Percentiles rank a stretch among this genome's conserved stretches.
phyloP scores from a whole-genome alignment of 2,329 filamentous ascomycete genomes.

The Lasiodiplodia sp. region DNA sequence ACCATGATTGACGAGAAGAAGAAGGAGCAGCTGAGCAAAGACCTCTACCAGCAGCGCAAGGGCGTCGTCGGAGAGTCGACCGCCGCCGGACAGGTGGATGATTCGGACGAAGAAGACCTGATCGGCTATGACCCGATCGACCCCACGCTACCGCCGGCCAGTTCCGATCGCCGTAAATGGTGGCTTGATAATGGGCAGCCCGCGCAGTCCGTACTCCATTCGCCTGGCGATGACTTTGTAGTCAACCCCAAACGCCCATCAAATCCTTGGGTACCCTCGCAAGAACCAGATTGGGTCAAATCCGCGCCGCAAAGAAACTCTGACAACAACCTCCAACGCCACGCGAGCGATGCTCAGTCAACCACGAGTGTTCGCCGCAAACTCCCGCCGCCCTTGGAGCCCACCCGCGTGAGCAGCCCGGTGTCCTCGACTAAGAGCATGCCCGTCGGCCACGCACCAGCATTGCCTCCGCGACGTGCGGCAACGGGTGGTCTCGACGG shows the following conservation, averaged over 20 bases:
- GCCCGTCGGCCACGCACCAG: slow-evolving; percentile 40
- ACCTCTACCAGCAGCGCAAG: slow-evolving; percentile 75
- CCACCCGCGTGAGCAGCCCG: slow-evolving; percentile 7
- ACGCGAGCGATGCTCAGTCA: slow-evolving; percentile 29
- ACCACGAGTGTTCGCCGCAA: slow-evolving; percentile 36
- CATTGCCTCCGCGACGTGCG: slow-evolving; percentile 36
- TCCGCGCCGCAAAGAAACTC: slow-evolving; percentile 37
- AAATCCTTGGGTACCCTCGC: slow-evolving; percentile 79
- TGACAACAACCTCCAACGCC: neutral
- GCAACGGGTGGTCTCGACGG: slow-evolving; percentile 30
- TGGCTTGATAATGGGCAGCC: slow-evolving; percentile 74
- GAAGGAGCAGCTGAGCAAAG: slow-evolving; percentile 75
- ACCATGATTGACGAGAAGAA: slow-evolving; percentile 78
- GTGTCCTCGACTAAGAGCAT: slow-evolving; percentile 36
- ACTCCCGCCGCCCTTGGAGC: slow-evolving; percentile 28
- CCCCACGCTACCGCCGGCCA: slow-evolving; percentile 72
- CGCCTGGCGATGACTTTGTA: slow-evolving; percentile 68
- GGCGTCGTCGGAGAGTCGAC: slow-evolving; percentile 70
- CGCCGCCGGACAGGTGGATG: slow-evolving; percentile 63
- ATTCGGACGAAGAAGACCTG: slow-evolving; percentile 79
- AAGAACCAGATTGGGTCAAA: slow-evolving; percentile 84
- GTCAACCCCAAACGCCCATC: slow-evolving; percentile 77
- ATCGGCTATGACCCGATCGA: slow-evolving; percentile 84
- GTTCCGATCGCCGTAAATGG: slow-evolving; percentile 69
- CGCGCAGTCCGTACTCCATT: slow-evolving; percentile 74